phyloP scores from a whole-genome alignment of 768 basidiomycete genomes.

The Leucosporidium creatinivorum region DNA sequence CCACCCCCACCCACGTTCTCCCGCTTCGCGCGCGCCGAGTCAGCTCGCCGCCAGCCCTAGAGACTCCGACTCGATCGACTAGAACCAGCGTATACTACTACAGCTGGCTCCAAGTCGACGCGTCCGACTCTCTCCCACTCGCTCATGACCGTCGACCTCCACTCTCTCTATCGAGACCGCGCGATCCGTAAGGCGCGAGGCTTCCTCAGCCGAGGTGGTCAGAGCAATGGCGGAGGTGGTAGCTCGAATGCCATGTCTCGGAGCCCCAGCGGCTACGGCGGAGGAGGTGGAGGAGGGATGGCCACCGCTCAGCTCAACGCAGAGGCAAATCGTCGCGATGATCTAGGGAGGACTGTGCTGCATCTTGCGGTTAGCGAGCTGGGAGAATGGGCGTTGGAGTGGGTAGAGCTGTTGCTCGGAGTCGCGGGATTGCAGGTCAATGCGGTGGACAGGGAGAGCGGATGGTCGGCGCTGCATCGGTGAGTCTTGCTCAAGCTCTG shows the following conservation, averaged over 20 bases:
- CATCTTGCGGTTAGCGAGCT: conserved; percentile 68
- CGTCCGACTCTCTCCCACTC: background rate
- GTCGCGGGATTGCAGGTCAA: conserved; percentile 75
- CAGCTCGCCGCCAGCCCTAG: too few relatives aligned
- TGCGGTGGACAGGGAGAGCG: conserved; percentile 68
- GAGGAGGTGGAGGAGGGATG: conserved; percentile 1
- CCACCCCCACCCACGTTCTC: too few relatives aligned
- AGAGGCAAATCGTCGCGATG: conserved; percentile 67
- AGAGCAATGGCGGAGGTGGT: background rate
- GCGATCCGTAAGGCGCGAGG: conserved; percentile 25
- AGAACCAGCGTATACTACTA: too few relatives aligned
- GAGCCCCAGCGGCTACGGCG: conserved; percentile 15
- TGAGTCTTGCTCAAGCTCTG: conserved; percentile 67
- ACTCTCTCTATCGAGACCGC: conserved; percentile 29
- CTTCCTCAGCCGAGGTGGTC: conserved; percentile 14
- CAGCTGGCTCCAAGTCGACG: too few relatives aligned
- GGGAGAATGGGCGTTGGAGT: conserved; percentile 63
- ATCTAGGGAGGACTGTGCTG: conserved; percentile 66
- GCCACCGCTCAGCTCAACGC: background rate
- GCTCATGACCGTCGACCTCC: conserved; percentile 20
- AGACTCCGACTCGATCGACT: too few relatives aligned
- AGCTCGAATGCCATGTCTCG: conserved; percentile 4
- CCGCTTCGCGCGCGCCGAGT: too few relatives aligned
- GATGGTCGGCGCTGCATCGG: conserved; percentile 85
- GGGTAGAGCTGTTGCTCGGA: conserved; percentile 64